phyloP scores from a whole-genome alignment of 2,329 filamentous ascomycete genomes.

The Elsinoe batatas region DNA sequence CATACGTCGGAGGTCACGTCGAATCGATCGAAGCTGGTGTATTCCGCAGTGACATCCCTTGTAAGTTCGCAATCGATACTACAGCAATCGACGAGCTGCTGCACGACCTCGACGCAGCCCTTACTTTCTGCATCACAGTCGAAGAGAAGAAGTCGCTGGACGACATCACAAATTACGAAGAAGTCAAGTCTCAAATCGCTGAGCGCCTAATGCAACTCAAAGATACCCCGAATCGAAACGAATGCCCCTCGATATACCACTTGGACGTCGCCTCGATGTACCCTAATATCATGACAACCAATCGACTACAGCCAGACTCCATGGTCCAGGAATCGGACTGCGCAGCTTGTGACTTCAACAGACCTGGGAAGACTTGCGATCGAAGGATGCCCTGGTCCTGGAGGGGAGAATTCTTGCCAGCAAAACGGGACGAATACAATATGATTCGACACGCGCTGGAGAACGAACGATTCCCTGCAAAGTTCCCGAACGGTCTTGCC shows the following conservation, averaged over 20 bases:
- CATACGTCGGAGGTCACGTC: conserved; percentile 95
- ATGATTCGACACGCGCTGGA: conserved; percentile 91
- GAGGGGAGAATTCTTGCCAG: conserved; percentile 93
- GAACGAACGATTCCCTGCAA: conserved; percentile 85
- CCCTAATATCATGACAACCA: conserved; percentile 99
- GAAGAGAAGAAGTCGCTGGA: conserved; percentile 45
- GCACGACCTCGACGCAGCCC: conserved; percentile 72
- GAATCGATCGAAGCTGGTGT: conserved; percentile 98
- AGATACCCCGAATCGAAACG: conserved; percentile 70
- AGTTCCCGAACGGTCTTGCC: conserved; percentile 56
- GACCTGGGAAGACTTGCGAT: conserved; percentile 94
- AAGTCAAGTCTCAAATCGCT: conserved; percentile 70
- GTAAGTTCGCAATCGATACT: conserved; percentile 85
- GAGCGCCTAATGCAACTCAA: conserved; percentile 63
- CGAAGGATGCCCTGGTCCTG: conserved; percentile 91
- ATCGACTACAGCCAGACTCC: conserved; percentile 93
- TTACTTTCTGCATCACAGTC: conserved; percentile 63
- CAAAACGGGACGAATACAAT: conserved; percentile 96
- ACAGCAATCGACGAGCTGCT: conserved; percentile 83
- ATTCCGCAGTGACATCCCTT: conserved; percentile 89
- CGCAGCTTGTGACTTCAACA: conserved; percentile 95
- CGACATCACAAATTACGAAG: conserved; percentile 42
- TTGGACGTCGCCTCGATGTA: conserved; percentile 99
- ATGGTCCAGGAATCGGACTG: conserved; percentile 97
- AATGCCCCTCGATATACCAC: conserved; percentile 90